phyloP scores from a whole-genome alignment of 2,329 filamentous ascomycete genomes.

The Nemania sp. region DNA sequence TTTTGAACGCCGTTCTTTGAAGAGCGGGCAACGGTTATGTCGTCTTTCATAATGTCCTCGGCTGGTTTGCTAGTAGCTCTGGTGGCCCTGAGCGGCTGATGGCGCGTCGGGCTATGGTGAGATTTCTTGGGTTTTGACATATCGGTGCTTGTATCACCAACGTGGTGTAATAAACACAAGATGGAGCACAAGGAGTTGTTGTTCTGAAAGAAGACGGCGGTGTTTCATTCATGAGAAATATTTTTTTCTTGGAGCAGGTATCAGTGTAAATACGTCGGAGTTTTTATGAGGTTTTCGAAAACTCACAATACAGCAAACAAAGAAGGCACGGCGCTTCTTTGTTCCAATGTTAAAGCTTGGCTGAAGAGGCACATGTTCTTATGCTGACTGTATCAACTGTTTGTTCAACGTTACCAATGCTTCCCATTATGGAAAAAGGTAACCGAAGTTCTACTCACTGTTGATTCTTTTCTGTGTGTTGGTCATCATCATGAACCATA shows the following conservation, averaged over 20 bases:
- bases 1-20: not conserved
- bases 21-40: not conserved
- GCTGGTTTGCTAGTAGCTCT: not conserved
- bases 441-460: no score
- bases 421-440: no score
- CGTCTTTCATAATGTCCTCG: not conserved
- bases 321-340: not conserved
- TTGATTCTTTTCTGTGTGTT: no score
- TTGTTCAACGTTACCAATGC: no score
- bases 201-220: not conserved
- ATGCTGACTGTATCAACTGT: no score
- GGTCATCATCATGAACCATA: no score
- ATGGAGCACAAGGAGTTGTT: not conserved
- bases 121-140: constrained; percentile 1
- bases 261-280: not conserved
- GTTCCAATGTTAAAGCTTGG: not conserved
- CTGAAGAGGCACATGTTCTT: not conserved
- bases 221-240: no score
- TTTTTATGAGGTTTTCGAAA: not conserved
- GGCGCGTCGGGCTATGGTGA: not conserved
- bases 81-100: constrained; percentile 2
- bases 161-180: not conserved
- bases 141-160: not conserved
- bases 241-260: no score
- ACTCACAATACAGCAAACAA: not conserved